Evolutionary conservation across 1,139 yeast species (phyloP), one percentile per base, ranked within the genome.

Genomic region (Taphrina communis): DNA sequence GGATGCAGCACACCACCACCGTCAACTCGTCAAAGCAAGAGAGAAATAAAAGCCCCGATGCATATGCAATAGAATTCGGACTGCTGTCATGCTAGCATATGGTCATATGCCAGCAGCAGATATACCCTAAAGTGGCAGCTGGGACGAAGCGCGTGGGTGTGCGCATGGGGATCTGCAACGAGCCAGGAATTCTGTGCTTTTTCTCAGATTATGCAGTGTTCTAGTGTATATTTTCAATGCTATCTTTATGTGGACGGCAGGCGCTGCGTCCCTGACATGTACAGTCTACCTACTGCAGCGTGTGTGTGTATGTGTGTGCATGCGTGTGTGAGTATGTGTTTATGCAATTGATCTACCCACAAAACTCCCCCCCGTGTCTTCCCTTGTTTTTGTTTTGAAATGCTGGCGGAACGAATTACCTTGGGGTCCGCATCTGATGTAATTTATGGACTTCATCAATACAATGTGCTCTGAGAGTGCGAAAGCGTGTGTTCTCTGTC

Each of bases 251-350:
- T 25, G 53, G 36, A 50, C 53, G 31, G 36, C 53, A 21, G 53
- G 31, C 19, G 53, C 53, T 50, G 36, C 53, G 53, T 50, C 53
- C 53, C 53, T 21, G 53, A 50, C 53, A 50, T 50, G 53, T 50
- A 50, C 53, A 50, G 53, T 50, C 53, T 50, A 25, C 31, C 31
- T 25, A 25, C 17, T 17, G 35, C 53, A 25, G 53, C 53, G 36
- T 25, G 36, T 50, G 53, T 50, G 31, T 25, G 31, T 25, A 4
- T 25, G 4, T 25, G 31, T 25, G 31, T 25, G 31, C 31, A 4
- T 4, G 31, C 31, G 31, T 25, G 31, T 25, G 31, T 2, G 4
- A 2, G 31, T 25, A 4, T 25, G 31, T 25, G 31, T 25, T 25
- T 25, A 50, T 50, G 53, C 53, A n/a, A 50, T 46, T 50, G 53